phyloP scores from a whole-genome alignment of 345 rosid genomes.

The Lagerstroemia speciosa region DNA sequence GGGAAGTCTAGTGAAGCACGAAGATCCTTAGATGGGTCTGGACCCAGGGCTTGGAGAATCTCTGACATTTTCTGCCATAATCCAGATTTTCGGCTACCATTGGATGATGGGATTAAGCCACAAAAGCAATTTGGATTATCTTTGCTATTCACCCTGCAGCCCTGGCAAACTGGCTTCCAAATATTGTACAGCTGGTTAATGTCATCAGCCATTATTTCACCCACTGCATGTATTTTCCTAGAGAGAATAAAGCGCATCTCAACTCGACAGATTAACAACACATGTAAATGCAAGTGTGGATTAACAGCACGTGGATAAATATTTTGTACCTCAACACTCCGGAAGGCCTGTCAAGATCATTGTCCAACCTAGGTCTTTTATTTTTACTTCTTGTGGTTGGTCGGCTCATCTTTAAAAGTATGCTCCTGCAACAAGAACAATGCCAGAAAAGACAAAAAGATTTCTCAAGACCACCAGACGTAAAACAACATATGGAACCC shows the following conservation, averaged over 20 bases:
- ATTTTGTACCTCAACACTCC: conserved; percentile 8
- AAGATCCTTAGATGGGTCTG: conserved; percentile 53
- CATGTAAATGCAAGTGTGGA: background rate
- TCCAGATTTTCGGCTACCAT: conserved; percentile 81
- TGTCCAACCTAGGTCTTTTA: conserved; percentile 7
- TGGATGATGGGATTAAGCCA: conserved; percentile 68
- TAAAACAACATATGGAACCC: background rate
- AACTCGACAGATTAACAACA: background rate
- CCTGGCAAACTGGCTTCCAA: conserved; percentile 76
- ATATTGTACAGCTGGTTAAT: conserved; percentile 63
- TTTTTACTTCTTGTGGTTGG: conserved; percentile 14
- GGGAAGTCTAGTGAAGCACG: conserved; percentile 66
- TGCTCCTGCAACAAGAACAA: conserved; percentile 3
- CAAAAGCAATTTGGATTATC: conserved; percentile 96
- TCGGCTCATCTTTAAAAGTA: conserved; percentile 7
- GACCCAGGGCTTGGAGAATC: conserved; percentile 52
- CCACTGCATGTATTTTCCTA: conserved; percentile 68
- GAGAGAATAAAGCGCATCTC: background rate
- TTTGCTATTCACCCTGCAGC: conserved; percentile 84
- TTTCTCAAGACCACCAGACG: background rate
- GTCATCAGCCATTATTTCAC: conserved; percentile 52
- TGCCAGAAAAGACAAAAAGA: background rate
- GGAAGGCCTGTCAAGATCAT: conserved; percentile 3
- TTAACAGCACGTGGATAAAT: background rate
- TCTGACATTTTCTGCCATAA: conserved; percentile 90